These are phyloP conservation scores for Flaveria linearis DNA, from an alignment of 129 eudicot species.

Conservation along the genomic window DNA sequence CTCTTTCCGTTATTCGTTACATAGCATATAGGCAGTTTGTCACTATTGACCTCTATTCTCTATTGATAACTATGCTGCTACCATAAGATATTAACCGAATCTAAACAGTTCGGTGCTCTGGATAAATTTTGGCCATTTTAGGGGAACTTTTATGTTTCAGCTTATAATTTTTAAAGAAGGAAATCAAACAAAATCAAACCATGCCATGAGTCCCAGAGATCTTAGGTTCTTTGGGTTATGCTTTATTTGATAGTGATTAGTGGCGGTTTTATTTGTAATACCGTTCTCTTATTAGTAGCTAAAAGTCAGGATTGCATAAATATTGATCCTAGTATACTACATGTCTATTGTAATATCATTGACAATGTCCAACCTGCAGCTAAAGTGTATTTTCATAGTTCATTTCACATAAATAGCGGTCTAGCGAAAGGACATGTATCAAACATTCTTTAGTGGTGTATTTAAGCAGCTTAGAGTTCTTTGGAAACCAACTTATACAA, in stretches of 20 bases:
- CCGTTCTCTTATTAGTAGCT: not conserved
- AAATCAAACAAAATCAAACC: not conserved
- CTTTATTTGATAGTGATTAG: not conserved
- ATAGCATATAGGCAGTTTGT: too few species aligned
- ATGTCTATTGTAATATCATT: not conserved
- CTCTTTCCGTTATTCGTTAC: too few species aligned
- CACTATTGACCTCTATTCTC: too few species aligned
- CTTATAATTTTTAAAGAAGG: not conserved
- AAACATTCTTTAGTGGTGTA: too few species aligned
- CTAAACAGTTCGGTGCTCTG: not conserved
- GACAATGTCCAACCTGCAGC: slow-evolving; percentile 10
- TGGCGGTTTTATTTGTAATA: not conserved
- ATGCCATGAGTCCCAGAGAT: not conserved
- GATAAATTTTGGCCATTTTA: not conserved
- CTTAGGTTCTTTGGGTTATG: slow-evolving; percentile 2
- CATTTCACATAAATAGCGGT: not conserved
- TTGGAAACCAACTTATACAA: not conserved
- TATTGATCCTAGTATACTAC: not conserved
- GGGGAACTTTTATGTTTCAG: not conserved
- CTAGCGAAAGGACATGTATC: too few species aligned
- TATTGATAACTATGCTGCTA: too few species aligned
- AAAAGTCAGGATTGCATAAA: not conserved
- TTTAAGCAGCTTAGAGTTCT: not conserved
- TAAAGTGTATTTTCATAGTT: not conserved
- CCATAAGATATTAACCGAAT: not conserved